A percentile compares a stretch with the other conserved stretches of the same genome.
These are phyloP conservation scores for Apophysomyces variabilis DNA, from an alignment of 371 early-diverging fungal species.

Conservation along the genomic window DNA sequence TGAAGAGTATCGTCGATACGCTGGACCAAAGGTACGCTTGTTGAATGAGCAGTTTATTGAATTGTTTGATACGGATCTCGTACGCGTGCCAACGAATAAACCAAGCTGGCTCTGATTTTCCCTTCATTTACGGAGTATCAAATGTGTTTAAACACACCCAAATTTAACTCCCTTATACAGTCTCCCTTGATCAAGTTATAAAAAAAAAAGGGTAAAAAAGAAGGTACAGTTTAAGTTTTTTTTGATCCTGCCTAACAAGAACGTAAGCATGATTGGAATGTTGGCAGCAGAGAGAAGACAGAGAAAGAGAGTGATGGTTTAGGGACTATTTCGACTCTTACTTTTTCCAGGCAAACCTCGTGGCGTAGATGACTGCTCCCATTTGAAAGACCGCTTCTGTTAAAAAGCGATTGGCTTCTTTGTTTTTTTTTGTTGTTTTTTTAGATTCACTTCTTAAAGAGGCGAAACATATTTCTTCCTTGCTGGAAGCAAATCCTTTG, in stretches of 20 bases:
- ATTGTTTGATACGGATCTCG: constrained; percentile 94
- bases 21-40: constrained; percentile 94
- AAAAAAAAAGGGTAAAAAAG: no score
- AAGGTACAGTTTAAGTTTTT: no score
- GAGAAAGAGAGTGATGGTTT: no score
- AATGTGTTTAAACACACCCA: constrained; percentile 8
- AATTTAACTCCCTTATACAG: no score
- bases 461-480: constrained; percentile 14
- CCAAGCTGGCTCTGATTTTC: constrained; percentile 74
- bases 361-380: constrained; percentile 1
- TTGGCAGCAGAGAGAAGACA: no score
- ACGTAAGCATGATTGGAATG: no score
- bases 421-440: constrained; percentile 9
- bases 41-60: constrained; percentile 95
- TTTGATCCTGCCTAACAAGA: no score
- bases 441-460: not conserved
- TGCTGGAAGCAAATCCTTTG: constrained; percentile 19
- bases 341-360: not conserved
- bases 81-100: constrained; percentile 76
- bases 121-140: constrained; percentile 19
- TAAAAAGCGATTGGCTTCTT: not conserved
- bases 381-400: not conserved
- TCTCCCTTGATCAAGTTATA: no score
- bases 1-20: constrained; percentile 96
- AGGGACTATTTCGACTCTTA: no score